A percentile compares a stretch with the other conserved stretches of the same genome.
Conservation (phyloP, 73 alveolate genomes). For the Paramecium octaurelia region DNA sequence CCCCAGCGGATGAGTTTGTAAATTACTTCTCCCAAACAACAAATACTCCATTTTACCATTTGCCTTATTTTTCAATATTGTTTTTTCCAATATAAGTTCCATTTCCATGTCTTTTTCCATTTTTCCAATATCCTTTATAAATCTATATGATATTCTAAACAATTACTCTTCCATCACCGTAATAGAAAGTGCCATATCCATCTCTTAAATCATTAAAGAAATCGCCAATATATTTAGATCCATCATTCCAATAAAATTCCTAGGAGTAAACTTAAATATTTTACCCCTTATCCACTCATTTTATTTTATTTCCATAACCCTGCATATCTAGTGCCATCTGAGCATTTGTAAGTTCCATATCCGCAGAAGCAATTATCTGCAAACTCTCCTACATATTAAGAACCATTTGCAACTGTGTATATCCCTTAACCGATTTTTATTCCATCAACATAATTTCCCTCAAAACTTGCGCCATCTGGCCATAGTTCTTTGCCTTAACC, state of each 20-base stretch:
- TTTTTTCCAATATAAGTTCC: constrained; percentile 50
- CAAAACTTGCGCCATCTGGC: constrained; percentile 73
- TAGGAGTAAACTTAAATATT: not conserved
- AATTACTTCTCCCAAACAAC: constrained; percentile 8
- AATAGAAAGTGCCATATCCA: constrained; percentile 76
- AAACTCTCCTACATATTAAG: constrained; percentile 70
- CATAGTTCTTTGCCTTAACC: constrained; percentile 75
- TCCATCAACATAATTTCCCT: constrained; percentile 66
- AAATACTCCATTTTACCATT: constrained; percentile 59
- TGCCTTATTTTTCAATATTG: constrained; percentile 57
- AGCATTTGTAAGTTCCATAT: constrained; percentile 73
- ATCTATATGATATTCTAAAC: not conserved
- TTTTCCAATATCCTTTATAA: constrained; percentile 56
- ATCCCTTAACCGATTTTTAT: constrained; percentile 45
- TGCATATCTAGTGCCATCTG: constrained; percentile 71
- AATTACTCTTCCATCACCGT: constrained; percentile 77
- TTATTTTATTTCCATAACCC: constrained; percentile 76
- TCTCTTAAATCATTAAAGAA: constrained; percentile 70
- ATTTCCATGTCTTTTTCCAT: constrained; percentile 64
- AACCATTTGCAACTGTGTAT: constrained; percentile 69
- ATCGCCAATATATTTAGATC: constrained; percentile 74
- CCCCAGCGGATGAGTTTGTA: not conserved
- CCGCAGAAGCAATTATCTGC: constrained; percentile 71
- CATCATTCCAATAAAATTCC: constrained; percentile 72
- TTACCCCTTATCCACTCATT: constrained; percentile 80